Base-by-base conservation (phyloP, 768 basidiomycete species). In the Neoboletus subvelutipes region DNA sequence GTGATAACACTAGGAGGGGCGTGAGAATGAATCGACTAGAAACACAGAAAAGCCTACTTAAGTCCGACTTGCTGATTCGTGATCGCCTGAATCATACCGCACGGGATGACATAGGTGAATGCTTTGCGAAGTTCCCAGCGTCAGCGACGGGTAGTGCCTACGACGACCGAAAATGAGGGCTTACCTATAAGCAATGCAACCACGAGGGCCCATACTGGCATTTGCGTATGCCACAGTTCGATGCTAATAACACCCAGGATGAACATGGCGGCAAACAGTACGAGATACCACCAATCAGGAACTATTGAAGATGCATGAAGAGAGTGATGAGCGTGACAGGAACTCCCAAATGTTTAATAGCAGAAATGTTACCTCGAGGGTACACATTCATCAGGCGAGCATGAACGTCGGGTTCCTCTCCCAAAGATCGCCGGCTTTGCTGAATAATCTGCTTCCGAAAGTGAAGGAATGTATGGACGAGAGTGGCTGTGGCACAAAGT, bases 391-490 rank as follows among this genome's bases (percentile, higher is more conserved):
- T 94, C 37, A 94, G 77, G 13, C 90, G 82, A 20, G 89, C 88
- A 64, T 94, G 92, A 58, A 94, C 83, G 74, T 94, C 92, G 0
- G 88, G 87, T 64, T 90, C 87, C 64, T 93, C 92, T 47, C 80
- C 71, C 70, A 89, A 79, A 4, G 89, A 79, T 52, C 85, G 80
- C 47, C 88, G 83, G 20, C 84, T 74, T 69, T 90, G 89, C 5
- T 75, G 76, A 79, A 85, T 85, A 56, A 93, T 89, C 69, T 90
- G 88, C 66, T 87, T 88, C 68, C 90, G 83, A 76, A 86, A 90
- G 74, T 84, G 86, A 34, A 92, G 75, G 69, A 77, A 65, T 1
- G 70, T 54, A 31, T 71, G 71, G n/a, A 67, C 62, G 29, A 71
- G 62, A 8, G 62, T 72, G 6, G 71, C 71, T 72, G 42, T 29